Evolutionary conservation across 2,329 filamentous ascomycete species (phyloP).

Genomic region (Aspergillus melleus): DNA sequence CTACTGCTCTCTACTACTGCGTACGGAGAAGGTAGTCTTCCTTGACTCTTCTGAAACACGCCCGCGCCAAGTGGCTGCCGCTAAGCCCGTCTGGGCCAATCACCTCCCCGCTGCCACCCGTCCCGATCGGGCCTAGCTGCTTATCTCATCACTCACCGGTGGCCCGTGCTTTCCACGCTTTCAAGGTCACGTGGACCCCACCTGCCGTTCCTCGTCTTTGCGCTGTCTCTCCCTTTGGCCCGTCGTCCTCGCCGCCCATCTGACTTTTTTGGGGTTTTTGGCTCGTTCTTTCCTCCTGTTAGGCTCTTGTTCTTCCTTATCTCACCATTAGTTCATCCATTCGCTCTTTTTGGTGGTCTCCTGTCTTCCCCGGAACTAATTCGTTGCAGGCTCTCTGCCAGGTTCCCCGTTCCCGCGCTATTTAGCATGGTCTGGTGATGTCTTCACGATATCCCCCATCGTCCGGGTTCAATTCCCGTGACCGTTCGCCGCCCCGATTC

Average conservation of each 20-base stretch:
- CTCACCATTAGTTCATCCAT: too few relatives aligned
- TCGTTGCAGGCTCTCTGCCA: slow-evolving; percentile 22
- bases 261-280: not conserved
- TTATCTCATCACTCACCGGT: slow-evolving; percentile 18
- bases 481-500: slow-evolving; percentile 71
- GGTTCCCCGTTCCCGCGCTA: slow-evolving; percentile 17
- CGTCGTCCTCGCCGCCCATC: not conserved
- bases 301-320: not conserved
- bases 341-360: not conserved
- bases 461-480: slow-evolving; percentile 64
- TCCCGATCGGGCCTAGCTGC: slow-evolving; percentile 13
- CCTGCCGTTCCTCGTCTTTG: slow-evolving; percentile 13
- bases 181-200: slow-evolving; percentile 27
- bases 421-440: slow-evolving; percentile 45
- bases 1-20: too few relatives aligned
- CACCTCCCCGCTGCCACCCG: slow-evolving; percentile 10
- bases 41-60: slow-evolving; percentile 10
- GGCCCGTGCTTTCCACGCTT: slow-evolving; percentile 20
- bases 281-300: not conserved
- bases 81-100: slow-evolving; percentile 10
- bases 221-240: slow-evolving; percentile 14
- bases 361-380: slow-evolving; percentile 35
- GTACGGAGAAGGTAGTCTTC: too few relatives aligned
- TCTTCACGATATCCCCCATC: slow-evolving; percentile 63
- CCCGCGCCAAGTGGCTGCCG: slow-evolving; percentile 15